Percentiles rank a stretch among this genome's conserved stretches.
These are phyloP conservation scores for Allium fistulosum DNA, from an alignment of 106 monocot species.

Conservation along the genomic window DNA sequence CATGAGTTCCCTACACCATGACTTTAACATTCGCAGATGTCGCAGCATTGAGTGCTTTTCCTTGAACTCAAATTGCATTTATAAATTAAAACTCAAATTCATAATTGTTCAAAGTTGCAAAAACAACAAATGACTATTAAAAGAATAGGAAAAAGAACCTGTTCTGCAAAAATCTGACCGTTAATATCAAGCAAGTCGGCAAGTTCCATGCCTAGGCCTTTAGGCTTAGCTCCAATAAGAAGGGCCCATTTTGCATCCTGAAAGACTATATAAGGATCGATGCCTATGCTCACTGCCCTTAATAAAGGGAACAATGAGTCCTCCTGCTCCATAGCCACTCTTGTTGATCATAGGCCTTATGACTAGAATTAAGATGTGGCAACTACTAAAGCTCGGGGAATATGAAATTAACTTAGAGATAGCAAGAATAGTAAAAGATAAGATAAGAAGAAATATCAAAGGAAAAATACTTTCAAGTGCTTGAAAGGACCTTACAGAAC, in stretches of 20 bases:
- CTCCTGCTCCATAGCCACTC: constrained; percentile 97
- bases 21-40: constrained; percentile 92
- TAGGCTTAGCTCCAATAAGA: constrained; percentile 82
- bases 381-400: too few species aligned
- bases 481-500: constrained; percentile 89
- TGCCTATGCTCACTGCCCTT: constrained; percentile 88
- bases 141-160: constrained; percentile 20
- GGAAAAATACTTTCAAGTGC: constrained; percentile 78
- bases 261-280: constrained; percentile 78
- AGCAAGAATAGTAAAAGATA: too few species aligned
- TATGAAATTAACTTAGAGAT: too few species aligned
- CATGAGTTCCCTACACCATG: constrained; percentile 92
- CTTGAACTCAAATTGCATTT: constrained; percentile 29
- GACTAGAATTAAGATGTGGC: too few species aligned
- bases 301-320: constrained; percentile 91
- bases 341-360: constrained; percentile 7
- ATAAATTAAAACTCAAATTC: background rate
- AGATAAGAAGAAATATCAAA: too few species aligned
- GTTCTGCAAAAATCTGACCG: constrained; percentile 92
- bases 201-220: constrained; percentile 98
- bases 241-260: constrained; percentile 94
- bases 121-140: too few species aligned
- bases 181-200: constrained; percentile 91
- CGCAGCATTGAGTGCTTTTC: constrained; percentile 94
- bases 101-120: too few species aligned